These are phyloP conservation scores for Thinopyrum elongatum DNA, from an alignment of 176 grass and related monocot species.

Conservation along the genomic window DNA sequence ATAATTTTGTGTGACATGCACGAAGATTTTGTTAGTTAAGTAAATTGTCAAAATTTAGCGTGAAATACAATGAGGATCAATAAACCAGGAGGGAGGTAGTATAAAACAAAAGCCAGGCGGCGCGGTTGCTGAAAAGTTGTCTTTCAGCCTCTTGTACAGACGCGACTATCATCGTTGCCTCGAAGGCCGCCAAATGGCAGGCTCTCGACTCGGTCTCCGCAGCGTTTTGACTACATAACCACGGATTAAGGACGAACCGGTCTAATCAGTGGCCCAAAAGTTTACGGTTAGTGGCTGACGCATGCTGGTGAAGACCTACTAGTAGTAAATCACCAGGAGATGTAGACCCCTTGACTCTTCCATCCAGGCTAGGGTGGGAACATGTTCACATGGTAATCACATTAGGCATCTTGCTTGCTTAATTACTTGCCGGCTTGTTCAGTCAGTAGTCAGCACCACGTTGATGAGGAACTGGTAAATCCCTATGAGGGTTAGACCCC, in stretches of 20 bases:
- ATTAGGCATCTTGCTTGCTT: not conserved
- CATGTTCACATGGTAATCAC: not conserved
- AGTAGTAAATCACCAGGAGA: slow-evolving; percentile 14
- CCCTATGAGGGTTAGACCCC: not conserved
- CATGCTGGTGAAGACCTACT: slow-evolving; percentile 16
- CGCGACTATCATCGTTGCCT: slow-evolving; percentile 1
- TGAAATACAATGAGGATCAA: too few relatives aligned
- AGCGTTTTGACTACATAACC: slow-evolving; percentile 28
- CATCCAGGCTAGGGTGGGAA: not conserved
- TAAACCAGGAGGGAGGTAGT: too few relatives aligned
- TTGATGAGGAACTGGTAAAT: not conserved
- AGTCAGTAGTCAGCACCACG: not conserved
- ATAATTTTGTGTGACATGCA: too few relatives aligned
- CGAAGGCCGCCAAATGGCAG: slow-evolving; percentile 35
- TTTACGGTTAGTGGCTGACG: slow-evolving; percentile 25
- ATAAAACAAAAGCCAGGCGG: slow-evolving; percentile 27
- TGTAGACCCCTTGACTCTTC: not conserved
- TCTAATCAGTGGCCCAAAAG: slow-evolving; percentile 31
- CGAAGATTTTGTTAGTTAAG: too few relatives aligned
- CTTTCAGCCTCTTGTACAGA: slow-evolving; percentile 23
- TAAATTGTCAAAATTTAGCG: too few relatives aligned
- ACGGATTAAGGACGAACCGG: slow-evolving; percentile 30
- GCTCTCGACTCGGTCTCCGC: slow-evolving; percentile 21
- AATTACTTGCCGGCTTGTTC: not conserved
- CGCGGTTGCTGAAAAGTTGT: slow-evolving; percentile 29